These are phyloP conservation scores for Debaryomyces coudertii DNA, from an alignment of 1,139 yeast genomes.

Conservation along the genomic window DNA sequence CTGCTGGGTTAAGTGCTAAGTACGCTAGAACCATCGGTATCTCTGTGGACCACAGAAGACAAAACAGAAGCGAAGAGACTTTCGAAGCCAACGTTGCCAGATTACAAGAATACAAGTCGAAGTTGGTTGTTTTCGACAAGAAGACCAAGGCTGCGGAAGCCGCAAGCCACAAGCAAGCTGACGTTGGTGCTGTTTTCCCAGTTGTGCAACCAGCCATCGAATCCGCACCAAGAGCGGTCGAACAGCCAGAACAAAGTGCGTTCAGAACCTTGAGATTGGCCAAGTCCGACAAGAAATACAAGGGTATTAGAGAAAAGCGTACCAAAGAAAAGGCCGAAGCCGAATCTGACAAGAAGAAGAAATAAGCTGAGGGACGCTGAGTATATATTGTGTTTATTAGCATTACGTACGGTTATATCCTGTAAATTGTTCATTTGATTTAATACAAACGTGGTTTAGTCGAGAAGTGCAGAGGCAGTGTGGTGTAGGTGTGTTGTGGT, in stretches of 20 bases:
- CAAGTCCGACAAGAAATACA: conserved; percentile 89
- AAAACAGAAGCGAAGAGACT: conserved; percentile 96
- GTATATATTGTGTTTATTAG: conserved; percentile 8
- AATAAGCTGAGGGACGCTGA: conserved; percentile 47
- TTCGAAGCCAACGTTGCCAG: conserved; percentile 94
- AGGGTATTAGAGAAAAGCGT: conserved; percentile 97
- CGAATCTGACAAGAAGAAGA: conserved; percentile 96
- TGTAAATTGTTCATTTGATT: conserved; percentile 9
- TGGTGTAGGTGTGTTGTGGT: background rate
- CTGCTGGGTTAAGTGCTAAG: conserved; percentile 93
- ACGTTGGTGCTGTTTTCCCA: conserved; percentile 88
- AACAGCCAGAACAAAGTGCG: conserved; percentile 83
- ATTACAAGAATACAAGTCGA: conserved; percentile 94
- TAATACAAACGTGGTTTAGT: conserved; percentile 9
- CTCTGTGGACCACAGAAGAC: conserved; percentile 99
- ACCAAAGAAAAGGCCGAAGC: conserved; percentile 97
- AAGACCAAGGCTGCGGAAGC: conserved; percentile 76
- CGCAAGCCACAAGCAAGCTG: conserved; percentile 72
- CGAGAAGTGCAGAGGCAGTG: conserved; percentile 1
- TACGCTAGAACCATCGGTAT: conserved; percentile 98
- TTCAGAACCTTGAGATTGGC: conserved; percentile 95
- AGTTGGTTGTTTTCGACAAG: conserved; percentile 95
- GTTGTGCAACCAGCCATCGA: conserved; percentile 77
- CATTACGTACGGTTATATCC: conserved; percentile 8
- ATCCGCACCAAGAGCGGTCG: conserved; percentile 87